Evolutionary conservation across 371 early-diverging fungal species (phyloP), one percentile per base, ranked within the genome.

Genomic region (Funneliformis caledonium): DNA sequence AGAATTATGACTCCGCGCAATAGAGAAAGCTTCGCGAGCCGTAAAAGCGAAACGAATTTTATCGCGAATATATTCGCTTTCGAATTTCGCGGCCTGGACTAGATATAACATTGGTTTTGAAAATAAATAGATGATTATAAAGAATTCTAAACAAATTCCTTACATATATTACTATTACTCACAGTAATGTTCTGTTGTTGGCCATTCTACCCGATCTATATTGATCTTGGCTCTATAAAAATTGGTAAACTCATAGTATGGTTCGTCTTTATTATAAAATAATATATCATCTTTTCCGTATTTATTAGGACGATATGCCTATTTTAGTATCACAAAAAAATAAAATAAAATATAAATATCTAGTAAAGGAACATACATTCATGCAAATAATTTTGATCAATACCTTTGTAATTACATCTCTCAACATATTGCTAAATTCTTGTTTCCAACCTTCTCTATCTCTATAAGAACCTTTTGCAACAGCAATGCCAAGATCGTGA

Each of bases 211-310:
- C 2, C 14, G 16, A 56, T 73, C 74, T 45, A 73, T 80, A 5
- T 1, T 12, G 16, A 80, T 42, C 2, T 1, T 6, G 9, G 60
- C 37, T 11, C 11, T 5, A 48, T 62, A 80, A 62, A 80, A 80
- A 61, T 80, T 80, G 14, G 80, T 80, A 73, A 80, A 80, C 22
- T 80, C 80, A 37, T 80, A 80, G 33, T 80, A 80, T 4, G 74
- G 80, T 52, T 80, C 80, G 11, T 64, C 80, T 31, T 42, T 72
- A 45, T 80, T 70, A 47, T 80, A 80, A 48, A 80, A 80, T 2
- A 64, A n/a, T 19, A 79, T 33, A 8, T 8, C 11, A 12, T 42
- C 47, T 43, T 9, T 10, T 12, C 43, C 64, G 45, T 45, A 45
- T 45, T 45, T 45, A 45, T 45, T 45, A 8, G 6, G 45, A 52